These are phyloP conservation scores for Plasmodium inui DNA, from an alignment of 169 alveolate genomes.

Conservation along the genomic window DNA sequence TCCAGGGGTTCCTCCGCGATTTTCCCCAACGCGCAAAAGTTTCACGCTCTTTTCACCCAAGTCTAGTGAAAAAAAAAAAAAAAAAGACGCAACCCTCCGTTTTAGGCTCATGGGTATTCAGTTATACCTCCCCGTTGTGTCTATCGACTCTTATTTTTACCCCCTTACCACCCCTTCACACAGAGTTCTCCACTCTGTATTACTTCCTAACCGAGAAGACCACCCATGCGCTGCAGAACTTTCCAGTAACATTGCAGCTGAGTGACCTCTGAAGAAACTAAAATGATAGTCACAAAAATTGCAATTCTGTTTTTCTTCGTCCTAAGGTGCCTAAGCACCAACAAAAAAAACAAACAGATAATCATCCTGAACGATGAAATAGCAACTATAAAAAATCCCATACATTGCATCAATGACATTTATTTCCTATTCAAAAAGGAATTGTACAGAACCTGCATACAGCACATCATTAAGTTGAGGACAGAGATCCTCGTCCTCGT, in stretches of 20 bases:
- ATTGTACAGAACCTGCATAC: slow-evolving; percentile 1
- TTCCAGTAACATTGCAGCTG: neutral
- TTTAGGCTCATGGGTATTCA: neutral
- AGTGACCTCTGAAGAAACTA: neutral
- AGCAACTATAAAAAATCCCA: neutral
- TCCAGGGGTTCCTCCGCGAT: neutral
- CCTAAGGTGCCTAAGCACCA: neutral
- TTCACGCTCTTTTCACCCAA: neutral
- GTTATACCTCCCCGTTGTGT: neutral
- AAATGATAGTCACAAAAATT: neutral
- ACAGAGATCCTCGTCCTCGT: neutral
- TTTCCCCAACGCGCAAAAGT: neutral
- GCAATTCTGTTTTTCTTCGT: neutral
- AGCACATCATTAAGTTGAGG: neutral
- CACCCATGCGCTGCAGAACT: neutral
- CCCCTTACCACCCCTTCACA: neutral
- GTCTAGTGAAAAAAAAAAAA: neutral
- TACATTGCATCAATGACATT: neutral
- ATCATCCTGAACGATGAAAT: neutral
- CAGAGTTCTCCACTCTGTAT: neutral
- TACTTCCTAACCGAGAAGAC: neutral
- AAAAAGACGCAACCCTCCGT: neutral
- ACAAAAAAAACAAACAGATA: neutral
- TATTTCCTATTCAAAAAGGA: neutral
- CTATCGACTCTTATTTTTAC: neutral